Conservation (phyloP, 345 rosid species). For the Salix udensis region DNA sequence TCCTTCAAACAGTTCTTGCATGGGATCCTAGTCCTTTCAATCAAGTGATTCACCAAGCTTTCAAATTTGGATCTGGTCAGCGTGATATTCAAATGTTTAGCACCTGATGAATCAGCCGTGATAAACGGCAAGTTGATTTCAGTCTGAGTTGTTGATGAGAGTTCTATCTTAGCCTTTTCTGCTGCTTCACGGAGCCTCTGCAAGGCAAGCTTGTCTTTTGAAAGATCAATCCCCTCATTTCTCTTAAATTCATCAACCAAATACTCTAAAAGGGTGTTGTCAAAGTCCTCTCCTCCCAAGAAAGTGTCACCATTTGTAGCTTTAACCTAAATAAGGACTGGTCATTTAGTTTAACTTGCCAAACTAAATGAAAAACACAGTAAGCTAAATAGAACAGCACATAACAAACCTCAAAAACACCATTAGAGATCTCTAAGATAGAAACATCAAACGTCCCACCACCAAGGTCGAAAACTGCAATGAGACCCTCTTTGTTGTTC, state of each 20-base stretch:
- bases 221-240: conserved; percentile 32
- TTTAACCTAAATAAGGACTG: conserved; percentile 22
- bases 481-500: conserved; percentile 38
- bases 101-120: conserved; percentile 37
- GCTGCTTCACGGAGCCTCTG: conserved; percentile 41
- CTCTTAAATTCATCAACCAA: conserved; percentile 30
- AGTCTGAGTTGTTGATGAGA: conserved; percentile 36
- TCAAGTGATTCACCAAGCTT: conserved; percentile 23
- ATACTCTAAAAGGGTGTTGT: conserved; percentile 29
- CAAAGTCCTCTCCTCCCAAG: conserved; percentile 39
- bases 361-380: neutral
- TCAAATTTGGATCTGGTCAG: conserved; percentile 33
- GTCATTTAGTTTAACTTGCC: neutral
- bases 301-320: conserved; percentile 41
- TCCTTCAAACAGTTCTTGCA: conserved; percentile 32
- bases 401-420: conserved; percentile 32
- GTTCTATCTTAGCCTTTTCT: conserved; percentile 40
- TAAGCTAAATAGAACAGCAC: neutral
- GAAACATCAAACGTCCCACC: conserved; percentile 38
- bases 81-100: conserved; percentile 30
- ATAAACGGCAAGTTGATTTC: conserved; percentile 38
- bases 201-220: conserved; percentile 34
- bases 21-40: conserved; percentile 27
- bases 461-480: conserved; percentile 39
- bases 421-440: conserved; percentile 35